phyloP scores from a whole-genome alignment of 257 asterid species.

The Solanum bulbocastanum region DNA sequence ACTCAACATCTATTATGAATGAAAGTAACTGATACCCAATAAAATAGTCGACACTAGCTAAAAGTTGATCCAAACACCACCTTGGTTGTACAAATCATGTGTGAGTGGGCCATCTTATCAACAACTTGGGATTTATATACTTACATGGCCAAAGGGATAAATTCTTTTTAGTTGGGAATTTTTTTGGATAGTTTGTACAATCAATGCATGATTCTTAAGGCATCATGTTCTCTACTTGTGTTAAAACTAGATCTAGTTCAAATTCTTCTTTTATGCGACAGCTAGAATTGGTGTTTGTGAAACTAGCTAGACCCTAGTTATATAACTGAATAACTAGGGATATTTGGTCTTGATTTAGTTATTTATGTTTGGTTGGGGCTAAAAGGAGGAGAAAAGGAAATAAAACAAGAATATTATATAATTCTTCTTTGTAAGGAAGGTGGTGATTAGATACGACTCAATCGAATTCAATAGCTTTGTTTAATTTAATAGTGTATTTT shows the following conservation, averaged over 20 bases:
- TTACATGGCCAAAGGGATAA: neutral
- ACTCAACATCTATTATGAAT: neutral
- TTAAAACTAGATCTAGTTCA: neutral
- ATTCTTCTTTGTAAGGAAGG: neutral
- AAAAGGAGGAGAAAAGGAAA: neutral
- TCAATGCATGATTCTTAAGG: constrained; percentile 6
- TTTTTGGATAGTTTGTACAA: neutral
- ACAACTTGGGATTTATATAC: neutral
- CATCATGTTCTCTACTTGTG: constrained; percentile 3
- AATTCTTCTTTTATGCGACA: neutral
- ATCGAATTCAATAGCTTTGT: neutral
- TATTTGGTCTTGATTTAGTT: neutral
- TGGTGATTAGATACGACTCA: neutral
- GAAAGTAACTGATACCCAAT: neutral
- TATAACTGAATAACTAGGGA: neutral
- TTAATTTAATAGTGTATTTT: too few relatives aligned
- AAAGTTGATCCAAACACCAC: neutral
- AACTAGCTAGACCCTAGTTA: neutral
- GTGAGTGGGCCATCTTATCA: constrained; percentile 12
- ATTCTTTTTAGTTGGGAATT: neutral
- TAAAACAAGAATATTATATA: neutral
- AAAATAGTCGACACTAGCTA: neutral
- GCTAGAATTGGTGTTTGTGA: neutral
- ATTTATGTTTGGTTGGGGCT: neutral
- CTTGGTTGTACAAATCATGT: neutral